Base-by-base conservation (phyloP, 108 stramenopile genomes). In the Skeletonema menzelii region DNA sequence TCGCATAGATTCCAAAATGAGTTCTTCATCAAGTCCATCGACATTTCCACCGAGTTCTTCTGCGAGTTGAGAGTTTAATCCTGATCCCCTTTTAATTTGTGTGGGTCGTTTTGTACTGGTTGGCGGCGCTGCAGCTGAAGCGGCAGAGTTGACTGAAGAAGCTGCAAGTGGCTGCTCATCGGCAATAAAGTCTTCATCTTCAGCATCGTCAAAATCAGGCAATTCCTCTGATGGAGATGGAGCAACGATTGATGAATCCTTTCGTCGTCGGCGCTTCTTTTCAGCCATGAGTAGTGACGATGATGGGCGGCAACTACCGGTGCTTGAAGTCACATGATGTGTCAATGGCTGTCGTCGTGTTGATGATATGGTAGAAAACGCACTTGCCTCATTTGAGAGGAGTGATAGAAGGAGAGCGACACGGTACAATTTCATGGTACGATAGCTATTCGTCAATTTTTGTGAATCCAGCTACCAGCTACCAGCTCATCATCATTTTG, bases 121-220 rank as follows among this genome's bases (percentile, higher is more conserved):
- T 37, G 10, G 2, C 35, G 35, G 10, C 10, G 35, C 35, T 35
- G 7, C 35, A 11, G 35, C 35, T 2, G 35, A 12, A 11, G 35
- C 2, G 35, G 35, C 12, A 2, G n/a, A n/a, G n/a, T n/a, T n/a
- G n/a, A n/a, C n/a, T n/a, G n/a, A n/a, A n/a, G 35, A 37, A 56
- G 79, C 78, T 60, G 77, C 84, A 46, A 86, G 69, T 38, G 38
- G 49, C 32, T 26, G 8, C 20, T 65, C 56, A 13, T 22, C 27
- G 19, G 69, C 74, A 27, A 38, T 59, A 19, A 56, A 65, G 24
- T 84, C 79, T 4, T 30, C 73, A 56, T 70, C 76, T 49, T 82
- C 87, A 7, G 58, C 85, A 37, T 88, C 32, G 44, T 91, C 90
- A 76, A 94, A 94, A 13, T 94, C 92, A 27, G 92, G 92, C 19